Conservation (phyloP, 768 basidiomycete genomes). For the Tubosaeta sp. region DNA sequence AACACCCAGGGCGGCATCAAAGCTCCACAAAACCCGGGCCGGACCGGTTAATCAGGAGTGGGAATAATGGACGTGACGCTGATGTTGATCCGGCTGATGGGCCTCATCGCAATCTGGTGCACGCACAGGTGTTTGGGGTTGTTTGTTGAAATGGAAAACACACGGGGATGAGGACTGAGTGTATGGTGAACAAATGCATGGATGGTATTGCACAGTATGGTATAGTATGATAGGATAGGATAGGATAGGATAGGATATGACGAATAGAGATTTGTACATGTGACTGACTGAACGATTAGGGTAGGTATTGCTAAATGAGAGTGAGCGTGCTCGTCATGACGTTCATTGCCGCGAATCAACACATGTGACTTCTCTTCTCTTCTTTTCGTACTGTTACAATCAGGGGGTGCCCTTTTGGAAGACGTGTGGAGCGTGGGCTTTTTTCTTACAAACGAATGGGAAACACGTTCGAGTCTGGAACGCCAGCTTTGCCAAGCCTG, state of each 20-base stretch:
- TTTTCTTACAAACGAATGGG: not conserved
- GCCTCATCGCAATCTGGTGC: not conserved
- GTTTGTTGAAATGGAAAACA: not conserved
- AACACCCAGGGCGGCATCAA: not conserved
- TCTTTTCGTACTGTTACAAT: not conserved
- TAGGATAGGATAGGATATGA: not conserved
- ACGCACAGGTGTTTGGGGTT: not conserved
- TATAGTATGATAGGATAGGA: not conserved
- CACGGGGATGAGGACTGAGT: not conserved
- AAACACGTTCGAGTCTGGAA: not conserved
- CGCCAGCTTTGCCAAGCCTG: not conserved
- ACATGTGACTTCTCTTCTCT: not conserved
- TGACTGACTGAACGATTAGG: not conserved
- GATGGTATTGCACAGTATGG: not conserved
- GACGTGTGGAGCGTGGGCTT: conserved; percentile 6
- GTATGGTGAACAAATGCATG: not conserved
- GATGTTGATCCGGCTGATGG: not conserved
- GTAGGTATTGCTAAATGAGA: not conserved
- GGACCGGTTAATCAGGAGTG: not conserved
- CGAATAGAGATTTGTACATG: not conserved
- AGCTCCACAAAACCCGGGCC: not conserved
- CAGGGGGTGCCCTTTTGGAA: not conserved
- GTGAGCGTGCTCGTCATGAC: conserved; percentile 2
- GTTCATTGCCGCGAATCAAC: conserved; percentile 1
- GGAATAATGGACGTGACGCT: not conserved